phyloP scores from a whole-genome alignment of 257 asterid genomes.

The Petunia secreta region DNA sequence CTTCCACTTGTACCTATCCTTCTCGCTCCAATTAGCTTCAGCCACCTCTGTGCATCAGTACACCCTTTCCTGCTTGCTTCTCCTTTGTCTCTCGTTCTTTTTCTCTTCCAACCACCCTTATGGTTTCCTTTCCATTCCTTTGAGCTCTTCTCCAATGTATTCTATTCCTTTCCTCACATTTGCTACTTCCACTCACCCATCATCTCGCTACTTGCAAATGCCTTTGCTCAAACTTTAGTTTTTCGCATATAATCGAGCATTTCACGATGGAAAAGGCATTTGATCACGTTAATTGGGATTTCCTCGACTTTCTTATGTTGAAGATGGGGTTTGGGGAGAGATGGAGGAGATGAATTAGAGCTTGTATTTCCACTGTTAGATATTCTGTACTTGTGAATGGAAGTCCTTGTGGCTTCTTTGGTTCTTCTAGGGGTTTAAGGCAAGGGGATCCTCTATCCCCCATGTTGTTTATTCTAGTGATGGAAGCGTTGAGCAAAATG shows the following conservation, averaged over 20 bases:
- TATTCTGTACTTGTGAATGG: too few relatives aligned
- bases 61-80: neutral
- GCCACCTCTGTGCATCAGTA: neutral
- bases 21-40: neutral
- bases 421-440: too few relatives aligned
- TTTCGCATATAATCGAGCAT: neutral
- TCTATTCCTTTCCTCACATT: neutral
- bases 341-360: too few relatives aligned
- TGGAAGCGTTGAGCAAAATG: too few relatives aligned
- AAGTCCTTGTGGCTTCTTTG: too few relatives aligned
- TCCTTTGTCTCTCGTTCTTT: neutral
- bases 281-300: too few relatives aligned
- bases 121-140: neutral
- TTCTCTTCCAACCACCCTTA: neutral
- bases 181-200: neutral
- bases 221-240: neutral
- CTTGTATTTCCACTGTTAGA: too few relatives aligned
- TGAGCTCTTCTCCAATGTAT: neutral
- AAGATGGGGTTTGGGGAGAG: too few relatives aligned
- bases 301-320: too few relatives aligned
- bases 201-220: neutral
- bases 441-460: too few relatives aligned
- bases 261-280: too few relatives aligned
- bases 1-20: neutral
- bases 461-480: too few relatives aligned